Evolutionary conservation across 441 rosid species (phyloP), one percentile per base, ranked within the genome.

Genomic region (Mallotus japonicus): DNA sequence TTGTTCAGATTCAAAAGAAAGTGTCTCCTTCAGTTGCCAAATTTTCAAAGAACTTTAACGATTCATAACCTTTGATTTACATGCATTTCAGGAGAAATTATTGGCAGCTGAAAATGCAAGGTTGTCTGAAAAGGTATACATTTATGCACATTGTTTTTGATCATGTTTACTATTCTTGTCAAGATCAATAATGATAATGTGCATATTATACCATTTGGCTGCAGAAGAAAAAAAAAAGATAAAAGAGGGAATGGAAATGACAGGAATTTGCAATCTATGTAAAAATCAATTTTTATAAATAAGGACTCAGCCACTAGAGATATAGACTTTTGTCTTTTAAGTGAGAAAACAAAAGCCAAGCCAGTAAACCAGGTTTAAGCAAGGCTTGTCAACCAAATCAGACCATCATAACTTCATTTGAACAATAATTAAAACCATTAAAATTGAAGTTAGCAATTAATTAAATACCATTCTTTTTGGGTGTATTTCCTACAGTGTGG

Each of bases 21-120:
- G 17, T 28, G 55, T 13, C 17, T 15, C 6, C 1, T 24, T 51
- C 16, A 51, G 11, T 51, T 51, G 14, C 13, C 1, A 44, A 51
- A 8, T 55, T 69, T 69, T 49, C 20, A 2, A 0, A 8, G 57
- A 28, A n/a, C 17, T 47, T 47, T 15, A 13, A 19, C 13, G 4
- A 16, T 32, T 71, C 6, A 15, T 20, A 6, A 28, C n/a, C 12
- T 16, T 49, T 17, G 3, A 67, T 50, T 62, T 79, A 22, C 65
- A 28, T 75, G 40, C 12, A 72, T 69, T 72, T 62, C 88, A 95
- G 99, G 99, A 82, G 82, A 89, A 82, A 79, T 78, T 66, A 46
- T 78, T 91, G 49, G 66, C 62, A 55, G 87, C 87, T 49, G 98
- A 95, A 84, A 90, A 92, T 75, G 82, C 79, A 77, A 87, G 62